Conservation (phyloP, 768 basidiomycete genomes). For the Steccherinum ochraceum region DNA sequence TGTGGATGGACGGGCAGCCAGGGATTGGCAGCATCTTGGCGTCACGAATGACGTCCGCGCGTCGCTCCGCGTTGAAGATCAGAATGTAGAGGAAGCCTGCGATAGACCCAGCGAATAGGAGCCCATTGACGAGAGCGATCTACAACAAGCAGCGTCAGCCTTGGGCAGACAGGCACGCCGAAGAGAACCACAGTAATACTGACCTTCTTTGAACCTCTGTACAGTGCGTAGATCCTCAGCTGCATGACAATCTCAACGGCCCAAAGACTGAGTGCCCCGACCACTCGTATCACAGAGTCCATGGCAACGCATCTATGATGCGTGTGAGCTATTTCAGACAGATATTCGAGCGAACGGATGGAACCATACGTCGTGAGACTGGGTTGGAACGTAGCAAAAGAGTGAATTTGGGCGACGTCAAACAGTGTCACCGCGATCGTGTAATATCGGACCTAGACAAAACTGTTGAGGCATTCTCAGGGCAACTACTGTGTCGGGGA, state of each 20-base stretch:
- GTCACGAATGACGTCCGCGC: conserved; percentile 30
- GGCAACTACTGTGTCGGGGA: neutral
- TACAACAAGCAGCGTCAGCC: conserved; percentile 6
- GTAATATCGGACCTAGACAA: conserved; percentile 39
- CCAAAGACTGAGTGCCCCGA: conserved; percentile 41
- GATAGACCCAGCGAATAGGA: conserved; percentile 37
- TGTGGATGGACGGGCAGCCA: conserved; percentile 36
- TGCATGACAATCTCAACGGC: conserved; percentile 45
- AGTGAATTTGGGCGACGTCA: conserved; percentile 40
- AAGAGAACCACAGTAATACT: neutral
- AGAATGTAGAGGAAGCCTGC: conserved; percentile 36
- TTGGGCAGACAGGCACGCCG: no score
- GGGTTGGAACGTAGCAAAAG: conserved; percentile 4
- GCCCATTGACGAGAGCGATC: conserved; percentile 33
- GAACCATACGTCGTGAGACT: conserved; percentile 25
- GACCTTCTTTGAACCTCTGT: conserved; percentile 32
- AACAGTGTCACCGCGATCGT: conserved; percentile 36
- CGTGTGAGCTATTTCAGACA: neutral
- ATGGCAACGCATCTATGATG: conserved; percentile 34
- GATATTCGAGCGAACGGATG: neutral
- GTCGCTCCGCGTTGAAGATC: conserved; percentile 28
- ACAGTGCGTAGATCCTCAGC: conserved; percentile 39
- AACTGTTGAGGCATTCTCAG: neutral
- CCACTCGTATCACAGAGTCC: conserved; percentile 36
- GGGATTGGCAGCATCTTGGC: conserved; percentile 32